A percentile compares a stretch with the other conserved stretches of the same genome.
Conservation (phyloP, 371 early-diverging fungal genomes). For the Capillidium rhysosporum region DNA sequence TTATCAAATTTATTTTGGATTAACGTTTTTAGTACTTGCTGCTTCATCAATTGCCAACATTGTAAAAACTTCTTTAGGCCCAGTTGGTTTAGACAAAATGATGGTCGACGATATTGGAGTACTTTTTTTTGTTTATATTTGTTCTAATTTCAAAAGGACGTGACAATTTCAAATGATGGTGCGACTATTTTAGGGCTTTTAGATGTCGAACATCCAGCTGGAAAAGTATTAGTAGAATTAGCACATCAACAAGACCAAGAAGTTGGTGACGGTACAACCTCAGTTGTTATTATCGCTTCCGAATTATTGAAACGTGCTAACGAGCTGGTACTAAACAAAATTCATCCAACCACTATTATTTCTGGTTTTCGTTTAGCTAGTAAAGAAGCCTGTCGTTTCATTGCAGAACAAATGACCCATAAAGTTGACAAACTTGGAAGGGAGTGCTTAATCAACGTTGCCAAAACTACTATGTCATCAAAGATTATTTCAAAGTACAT, state of each 20-base stretch:
- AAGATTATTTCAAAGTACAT: conserved; percentile 91
- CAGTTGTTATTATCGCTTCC: conserved; percentile 98
- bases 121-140: conserved; percentile 9
- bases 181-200: conserved; percentile 97
- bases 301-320: conserved; percentile 94
- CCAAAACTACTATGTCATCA: conserved; percentile 96
- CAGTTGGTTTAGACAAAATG: conserved; percentile 99
- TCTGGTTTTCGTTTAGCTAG: conserved; percentile 95
- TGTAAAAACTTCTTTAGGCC: conserved; percentile 97
- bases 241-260: conserved; percentile 99
- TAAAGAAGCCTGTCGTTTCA: conserved; percentile 97
- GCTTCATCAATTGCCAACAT: conserved; percentile 88
- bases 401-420: conserved; percentile 86
- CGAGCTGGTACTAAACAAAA: conserved; percentile 92
- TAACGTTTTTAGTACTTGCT: conserved; percentile 24
- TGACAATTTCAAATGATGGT: conserved; percentile 99
- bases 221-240: conserved; percentile 91
- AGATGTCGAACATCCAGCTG: conserved; percentile 97
- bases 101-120: conserved; percentile 98
- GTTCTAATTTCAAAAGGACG: conserved; percentile 43
- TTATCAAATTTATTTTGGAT: neutral
- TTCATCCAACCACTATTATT: conserved; percentile 98
- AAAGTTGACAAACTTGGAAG: conserved; percentile 85
- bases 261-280: conserved; percentile 99
- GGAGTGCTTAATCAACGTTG: conserved; percentile 87